These are phyloP conservation scores for Bolboschoenoplectus hybrid DNA, from an alignment of 202 grass and related monocot genomes.

Conservation along the genomic window DNA sequence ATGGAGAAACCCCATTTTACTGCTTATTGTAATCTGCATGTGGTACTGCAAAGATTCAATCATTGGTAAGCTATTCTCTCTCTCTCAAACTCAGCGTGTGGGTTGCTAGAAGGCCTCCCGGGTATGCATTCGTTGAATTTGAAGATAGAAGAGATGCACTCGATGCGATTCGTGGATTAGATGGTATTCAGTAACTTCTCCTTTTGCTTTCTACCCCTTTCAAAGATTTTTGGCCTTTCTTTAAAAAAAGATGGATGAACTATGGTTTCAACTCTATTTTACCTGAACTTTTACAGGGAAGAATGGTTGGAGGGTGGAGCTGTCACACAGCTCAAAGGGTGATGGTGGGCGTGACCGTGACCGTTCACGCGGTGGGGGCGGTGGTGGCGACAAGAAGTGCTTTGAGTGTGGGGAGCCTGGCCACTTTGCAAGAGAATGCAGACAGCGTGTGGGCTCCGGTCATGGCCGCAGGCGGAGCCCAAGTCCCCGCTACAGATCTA, in stretches of 20 bases:
- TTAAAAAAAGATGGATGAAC: neutral
- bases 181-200: constrained; percentile 49
- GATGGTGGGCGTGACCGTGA: neutral
- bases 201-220: neutral
- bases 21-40: neutral
- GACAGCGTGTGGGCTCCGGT: constrained; percentile 32
- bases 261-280: neutral
- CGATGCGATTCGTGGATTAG: constrained; percentile 74
- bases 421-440: constrained; percentile 54
- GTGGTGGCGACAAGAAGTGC: constrained; percentile 43
- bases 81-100: constrained; percentile 57
- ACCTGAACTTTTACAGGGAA: constrained; percentile 30
- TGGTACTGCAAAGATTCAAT: no score
- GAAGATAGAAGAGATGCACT: constrained; percentile 72
- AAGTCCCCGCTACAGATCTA: constrained; percentile 54
- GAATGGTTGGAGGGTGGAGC: constrained; percentile 55
- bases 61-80: no score
- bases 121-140: constrained; percentile 78
- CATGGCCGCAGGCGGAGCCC: constrained; percentile 41
- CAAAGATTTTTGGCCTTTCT: neutral
- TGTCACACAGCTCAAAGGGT: constrained; percentile 45
- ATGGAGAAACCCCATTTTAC: no score
- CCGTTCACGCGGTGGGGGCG: constrained; percentile 3
- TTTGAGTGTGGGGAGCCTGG: constrained; percentile 60
- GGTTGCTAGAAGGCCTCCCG: constrained; percentile 84